Evolutionary conservation across 2,329 filamentous ascomycete species (phyloP), one percentile per base, ranked within the genome.

Genomic region (Tolypocladium paradoxum): DNA sequence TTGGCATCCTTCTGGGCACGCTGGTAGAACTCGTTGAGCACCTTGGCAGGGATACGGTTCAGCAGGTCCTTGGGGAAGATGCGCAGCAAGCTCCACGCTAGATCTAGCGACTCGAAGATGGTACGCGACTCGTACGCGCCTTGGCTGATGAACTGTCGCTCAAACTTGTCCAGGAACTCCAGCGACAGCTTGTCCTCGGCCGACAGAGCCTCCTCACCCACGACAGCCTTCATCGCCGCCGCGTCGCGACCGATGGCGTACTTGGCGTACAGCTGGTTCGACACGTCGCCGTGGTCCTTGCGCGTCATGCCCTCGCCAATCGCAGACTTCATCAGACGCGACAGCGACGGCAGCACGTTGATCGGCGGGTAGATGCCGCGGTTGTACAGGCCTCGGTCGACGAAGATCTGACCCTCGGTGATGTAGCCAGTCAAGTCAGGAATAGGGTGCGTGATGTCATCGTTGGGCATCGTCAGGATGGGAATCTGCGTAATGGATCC

Each of bases 401-500:
- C 82, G 75, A 95, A 97, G 68, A 99, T 96, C 73, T 99, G 93
- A 43, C 93, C 95, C 76, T 99, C 93, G 22, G 93, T 99, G 69
- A 99, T 99, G 76, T 97, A 99, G 53, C 93, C 93, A 58, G 93
- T 99, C 76, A 99, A 78, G 78, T 99, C 93, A 58, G 95, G 95
- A 69, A 99, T 99, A 40, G 93, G 95, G 70, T 99, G 93, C 45
- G 93, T 99, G 68, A 99, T 99, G 74, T 99, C 92, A 69, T 99
- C 92, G 83, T 99, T 99, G 66, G 93, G 93, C 93, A 99, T 99
- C 62, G 93, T 96, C 74, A 99, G 73, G 70, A 99, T 99, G 56
- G 93, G 93, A 65, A 99, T 96, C 76, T 99, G 93, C 22, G 95
- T 99, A 65, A 99, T 99, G 64, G 93, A 99, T 56, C 95, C 93